A percentile compares a stretch with the other conserved stretches of the same genome.
Evolutionary conservation across 306 rosid genomes (phyloP).

Genomic region (Dalbergia cultrata): DNA sequence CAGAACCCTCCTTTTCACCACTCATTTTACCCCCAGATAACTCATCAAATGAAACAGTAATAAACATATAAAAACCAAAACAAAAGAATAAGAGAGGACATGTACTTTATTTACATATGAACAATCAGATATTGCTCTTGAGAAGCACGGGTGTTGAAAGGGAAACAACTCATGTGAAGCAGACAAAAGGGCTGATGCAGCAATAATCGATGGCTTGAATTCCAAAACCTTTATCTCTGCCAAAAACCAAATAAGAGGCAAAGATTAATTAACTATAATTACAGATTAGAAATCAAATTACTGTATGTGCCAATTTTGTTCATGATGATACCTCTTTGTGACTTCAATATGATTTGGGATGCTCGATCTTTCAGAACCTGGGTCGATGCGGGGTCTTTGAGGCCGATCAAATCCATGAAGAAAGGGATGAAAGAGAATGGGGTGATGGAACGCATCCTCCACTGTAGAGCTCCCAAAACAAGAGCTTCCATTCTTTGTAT

Average conservation of each 20-base stretch:
- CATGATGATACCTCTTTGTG: constrained; percentile 70
- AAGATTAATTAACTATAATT: constrained; percentile 12
- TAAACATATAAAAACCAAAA: neutral
- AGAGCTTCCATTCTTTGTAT: constrained; percentile 84
- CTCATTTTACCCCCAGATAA: neutral
- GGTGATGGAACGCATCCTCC: constrained; percentile 97
- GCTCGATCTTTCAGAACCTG: constrained; percentile 82
- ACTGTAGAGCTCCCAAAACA: constrained; percentile 78
- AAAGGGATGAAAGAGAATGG: constrained; percentile 85
- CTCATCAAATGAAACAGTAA: neutral
- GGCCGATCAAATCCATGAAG: constrained; percentile 63
- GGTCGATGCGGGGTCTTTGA: constrained; percentile 61
- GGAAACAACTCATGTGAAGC: constrained; percentile 88
- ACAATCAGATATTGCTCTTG: constrained; percentile 64
- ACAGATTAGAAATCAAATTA: neutral
- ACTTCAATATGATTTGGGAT: constrained; percentile 71
- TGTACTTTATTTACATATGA: constrained; percentile 75
- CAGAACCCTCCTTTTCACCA: constrained; percentile 4
- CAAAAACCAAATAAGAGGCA: constrained; percentile 1
- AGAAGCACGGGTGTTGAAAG: constrained; percentile 77
- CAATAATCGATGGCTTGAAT: constrained; percentile 84
- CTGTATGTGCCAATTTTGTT: neutral
- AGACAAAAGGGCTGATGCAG: constrained; percentile 81
- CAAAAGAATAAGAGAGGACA: neutral
- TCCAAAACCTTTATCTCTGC: constrained; percentile 79